phyloP scores from a whole-genome alignment of 495 filamentous ascomycete genomes.

The Xeromyces bisporus region DNA sequence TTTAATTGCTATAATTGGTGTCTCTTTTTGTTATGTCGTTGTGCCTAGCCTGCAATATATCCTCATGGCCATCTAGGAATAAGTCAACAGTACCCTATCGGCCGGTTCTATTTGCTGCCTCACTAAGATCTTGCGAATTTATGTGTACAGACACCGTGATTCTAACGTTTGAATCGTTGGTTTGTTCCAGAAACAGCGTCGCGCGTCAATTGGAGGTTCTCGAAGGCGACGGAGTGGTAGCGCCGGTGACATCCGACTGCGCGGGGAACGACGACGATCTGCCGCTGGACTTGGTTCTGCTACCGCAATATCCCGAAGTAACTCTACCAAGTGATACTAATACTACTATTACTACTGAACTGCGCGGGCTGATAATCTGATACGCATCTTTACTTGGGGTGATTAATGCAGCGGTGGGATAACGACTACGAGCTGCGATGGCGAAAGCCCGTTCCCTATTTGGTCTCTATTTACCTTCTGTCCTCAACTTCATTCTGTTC shows the following conservation, averaged over 20 bases:
- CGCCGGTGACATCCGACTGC: slow-evolving; percentile 28
- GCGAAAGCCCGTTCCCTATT: slow-evolving; percentile 7
- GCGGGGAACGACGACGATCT: slow-evolving; percentile 23
- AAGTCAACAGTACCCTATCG: slow-evolving; percentile 5
- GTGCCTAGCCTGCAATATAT: slow-evolving; percentile 3
- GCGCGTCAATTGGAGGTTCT: slow-evolving; percentile 24
- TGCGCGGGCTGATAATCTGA: slow-evolving; percentile 15
- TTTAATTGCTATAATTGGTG: slow-evolving; percentile 7
- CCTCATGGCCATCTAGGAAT: slow-evolving; percentile 2
- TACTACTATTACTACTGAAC: no score
- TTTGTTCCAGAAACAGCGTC: slow-evolving; percentile 35
- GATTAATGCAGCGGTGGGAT: slow-evolving; percentile 23
- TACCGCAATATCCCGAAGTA: slow-evolving; percentile 30
- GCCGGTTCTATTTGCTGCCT: slow-evolving; percentile 15
- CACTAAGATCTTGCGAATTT: slow-evolving; percentile 27
- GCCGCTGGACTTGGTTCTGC: slow-evolving; percentile 16
- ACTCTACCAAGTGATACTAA: slow-evolving; percentile 23
- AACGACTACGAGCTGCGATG: slow-evolving; percentile 27
- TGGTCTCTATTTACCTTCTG: slow-evolving; percentile 7
- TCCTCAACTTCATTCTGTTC: slow-evolving; percentile 10
- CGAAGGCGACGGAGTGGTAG: slow-evolving; percentile 31
- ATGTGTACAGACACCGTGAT: slow-evolving; percentile 30
- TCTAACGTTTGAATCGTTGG: slow-evolving; percentile 35
- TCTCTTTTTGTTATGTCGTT: no score
- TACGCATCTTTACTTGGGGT: slow-evolving; percentile 15